These are phyloP conservation scores for Prunus salicina DNA, from an alignment of 306 rosid species.

Conservation along the genomic window DNA sequence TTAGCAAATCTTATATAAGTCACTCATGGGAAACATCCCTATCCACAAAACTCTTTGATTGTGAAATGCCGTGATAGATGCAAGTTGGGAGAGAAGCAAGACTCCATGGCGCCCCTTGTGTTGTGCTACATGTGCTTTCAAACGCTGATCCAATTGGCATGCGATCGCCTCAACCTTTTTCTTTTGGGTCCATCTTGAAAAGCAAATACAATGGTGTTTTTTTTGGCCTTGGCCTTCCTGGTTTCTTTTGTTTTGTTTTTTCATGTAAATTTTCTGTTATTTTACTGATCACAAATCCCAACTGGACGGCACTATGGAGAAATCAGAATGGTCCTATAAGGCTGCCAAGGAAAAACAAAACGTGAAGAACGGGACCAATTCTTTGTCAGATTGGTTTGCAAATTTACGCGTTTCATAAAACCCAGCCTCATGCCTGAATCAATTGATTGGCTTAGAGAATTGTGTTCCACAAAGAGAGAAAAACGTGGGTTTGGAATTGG, in stretches of 20 bases:
- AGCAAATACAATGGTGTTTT: neutral
- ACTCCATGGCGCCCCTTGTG: neutral
- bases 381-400: too few species aligned
- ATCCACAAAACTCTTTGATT: neutral
- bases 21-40: neutral
- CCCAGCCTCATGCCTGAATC: too few species aligned
- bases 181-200: neutral
- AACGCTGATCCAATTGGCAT: constrained; percentile 4
- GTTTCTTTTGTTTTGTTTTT: neutral
- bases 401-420: too few species aligned
- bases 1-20: neutral
- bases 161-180: neutral
- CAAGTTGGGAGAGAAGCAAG: neutral
- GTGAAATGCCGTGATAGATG: neutral
- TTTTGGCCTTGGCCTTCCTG: too few species aligned
- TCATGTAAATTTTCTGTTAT: neutral
- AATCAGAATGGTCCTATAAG: neutral
- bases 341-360: neutral
- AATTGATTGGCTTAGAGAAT: too few species aligned
- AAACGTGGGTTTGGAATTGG: too few species aligned
- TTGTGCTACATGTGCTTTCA: neutral
- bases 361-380: neutral
- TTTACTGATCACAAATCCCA: neutral
- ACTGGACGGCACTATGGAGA: neutral
- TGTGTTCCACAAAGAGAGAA: too few species aligned